Evolutionary conservation across 257 asterid species (phyloP).

Genomic region (Ballota nigra): DNA sequence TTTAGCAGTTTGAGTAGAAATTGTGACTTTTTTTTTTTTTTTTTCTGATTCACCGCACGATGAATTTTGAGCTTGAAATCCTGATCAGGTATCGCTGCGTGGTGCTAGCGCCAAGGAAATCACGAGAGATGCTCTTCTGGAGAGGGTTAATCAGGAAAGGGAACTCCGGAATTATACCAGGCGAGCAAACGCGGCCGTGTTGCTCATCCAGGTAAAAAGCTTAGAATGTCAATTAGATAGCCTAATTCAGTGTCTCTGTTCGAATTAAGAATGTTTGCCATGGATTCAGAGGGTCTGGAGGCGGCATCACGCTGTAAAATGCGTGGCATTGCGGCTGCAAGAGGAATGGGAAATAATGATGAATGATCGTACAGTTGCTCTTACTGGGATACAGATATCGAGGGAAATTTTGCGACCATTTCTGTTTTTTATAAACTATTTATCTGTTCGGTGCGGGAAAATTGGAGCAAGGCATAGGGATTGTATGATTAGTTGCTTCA

Average conservation of each 20-base stretch:
- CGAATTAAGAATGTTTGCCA: background rate
- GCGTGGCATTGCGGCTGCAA: constrained; percentile 58
- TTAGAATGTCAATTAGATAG: background rate
- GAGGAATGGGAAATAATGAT: constrained; percentile 70
- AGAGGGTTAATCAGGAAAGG: constrained; percentile 74
- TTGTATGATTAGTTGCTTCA: constrained; percentile 71
- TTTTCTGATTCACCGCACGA: background rate
- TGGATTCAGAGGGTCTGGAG: constrained; percentile 82
- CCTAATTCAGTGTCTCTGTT: constrained; percentile 3
- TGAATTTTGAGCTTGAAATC: constrained; percentile 12
- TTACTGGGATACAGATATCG: constrained; percentile 44
- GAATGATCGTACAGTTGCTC: constrained; percentile 34
- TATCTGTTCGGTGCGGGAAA: constrained; percentile 48
- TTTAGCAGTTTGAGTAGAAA: background rate
- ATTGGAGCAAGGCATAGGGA: constrained; percentile 54
- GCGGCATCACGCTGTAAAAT: constrained; percentile 49
- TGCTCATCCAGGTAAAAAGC: constrained; percentile 60
- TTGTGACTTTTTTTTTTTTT: background rate
- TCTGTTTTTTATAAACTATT: constrained; percentile 58
- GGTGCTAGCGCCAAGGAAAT: constrained; percentile 92
- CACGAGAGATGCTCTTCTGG: constrained; percentile 75
- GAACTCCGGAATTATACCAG: constrained; percentile 70
- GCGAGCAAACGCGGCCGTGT: constrained; percentile 70
- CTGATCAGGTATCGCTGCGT: constrained; percentile 78
- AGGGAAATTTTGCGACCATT: constrained; percentile 70